Percentiles rank a stretch among this genome's conserved stretches.
phyloP scores from a whole-genome alignment of 1,139 yeast species.

The Yamadazyma triangularis region DNA sequence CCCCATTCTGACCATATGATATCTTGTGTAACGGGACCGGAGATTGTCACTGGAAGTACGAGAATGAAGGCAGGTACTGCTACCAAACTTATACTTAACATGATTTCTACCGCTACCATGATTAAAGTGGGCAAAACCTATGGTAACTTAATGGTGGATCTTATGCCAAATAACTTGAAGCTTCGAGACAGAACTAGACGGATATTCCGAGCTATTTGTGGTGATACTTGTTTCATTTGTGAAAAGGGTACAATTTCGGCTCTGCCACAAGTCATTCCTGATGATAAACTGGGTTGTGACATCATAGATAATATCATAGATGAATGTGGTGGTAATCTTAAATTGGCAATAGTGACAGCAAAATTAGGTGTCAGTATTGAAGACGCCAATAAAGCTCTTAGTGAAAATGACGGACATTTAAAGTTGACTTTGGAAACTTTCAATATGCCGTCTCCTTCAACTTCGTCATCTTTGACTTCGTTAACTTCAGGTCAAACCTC shows the following conservation, averaged over 20 bases:
- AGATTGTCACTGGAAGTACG: slow-evolving; percentile 7
- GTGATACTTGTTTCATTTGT: neutral
- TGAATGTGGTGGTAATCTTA: slow-evolving; percentile 4
- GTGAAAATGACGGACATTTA: slow-evolving; percentile 3
- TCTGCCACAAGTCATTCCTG: neutral
- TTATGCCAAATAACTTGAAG: slow-evolving; percentile 6
- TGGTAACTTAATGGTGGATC: slow-evolving; percentile 8
- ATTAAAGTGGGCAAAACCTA: slow-evolving; percentile 7
- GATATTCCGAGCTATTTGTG: slow-evolving; percentile 5
- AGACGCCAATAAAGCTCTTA: slow-evolving; percentile 1
- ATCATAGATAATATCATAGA: slow-evolving; percentile 2
- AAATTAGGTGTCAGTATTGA: slow-evolving; percentile 4
- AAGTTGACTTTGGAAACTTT: slow-evolving; percentile 1
- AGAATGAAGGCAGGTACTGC: slow-evolving; percentile 9
- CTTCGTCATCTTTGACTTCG: slow-evolving; percentile 1
- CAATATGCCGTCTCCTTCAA: slow-evolving; percentile 1
- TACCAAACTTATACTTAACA: slow-evolving; percentile 6
- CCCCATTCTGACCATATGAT: slow-evolving; percentile 6
- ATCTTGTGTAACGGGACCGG: slow-evolving; percentile 7
- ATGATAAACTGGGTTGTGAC: slow-evolving; percentile 1
- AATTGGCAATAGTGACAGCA: slow-evolving; percentile 4
- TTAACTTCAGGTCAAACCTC: too few species aligned
- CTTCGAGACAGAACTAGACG: slow-evolving; percentile 6
- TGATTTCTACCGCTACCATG: slow-evolving; percentile 7
- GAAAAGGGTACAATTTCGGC: too few species aligned